These are phyloP conservation scores for Rhododendron williamsianum DNA, from an alignment of 148 eudicot genomes.

Conservation along the genomic window DNA sequence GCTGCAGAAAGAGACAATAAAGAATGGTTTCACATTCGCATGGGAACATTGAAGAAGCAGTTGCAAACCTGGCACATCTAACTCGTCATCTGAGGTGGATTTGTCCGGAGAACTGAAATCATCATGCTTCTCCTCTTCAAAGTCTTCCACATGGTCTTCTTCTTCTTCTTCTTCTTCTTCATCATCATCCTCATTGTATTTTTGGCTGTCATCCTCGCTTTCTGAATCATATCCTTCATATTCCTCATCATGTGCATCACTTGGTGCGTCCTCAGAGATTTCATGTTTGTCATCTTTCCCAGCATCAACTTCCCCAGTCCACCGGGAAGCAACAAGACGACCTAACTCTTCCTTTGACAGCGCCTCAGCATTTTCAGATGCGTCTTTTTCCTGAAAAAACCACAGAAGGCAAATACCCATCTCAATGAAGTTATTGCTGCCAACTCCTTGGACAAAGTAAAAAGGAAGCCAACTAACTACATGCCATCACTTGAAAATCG, in stretches of 20 bases:
- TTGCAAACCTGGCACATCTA: conserved; percentile 46
- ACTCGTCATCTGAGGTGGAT: conserved; percentile 69
- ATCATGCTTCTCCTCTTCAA: conserved; percentile 46
- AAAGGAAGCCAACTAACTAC: neutral
- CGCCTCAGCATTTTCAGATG: conserved; percentile 47
- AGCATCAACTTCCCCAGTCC: conserved; percentile 51
- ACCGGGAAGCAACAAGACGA: conserved; percentile 89
- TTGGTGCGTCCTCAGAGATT: conserved; percentile 36
- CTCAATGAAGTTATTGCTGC: conserved; percentile 1
- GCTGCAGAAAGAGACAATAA: conserved; percentile 1
- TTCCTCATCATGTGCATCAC: conserved; percentile 55
- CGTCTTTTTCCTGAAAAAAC: conserved; percentile 37
- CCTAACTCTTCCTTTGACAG: conserved; percentile 92
- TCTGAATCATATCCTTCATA: conserved; percentile 73
- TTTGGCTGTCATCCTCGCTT: conserved; percentile 50
- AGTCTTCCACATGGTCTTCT: conserved; percentile 32
- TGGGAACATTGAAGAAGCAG: neutral
- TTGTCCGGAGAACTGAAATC: conserved; percentile 50
- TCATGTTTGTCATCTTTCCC: conserved; percentile 26
- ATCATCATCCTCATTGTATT: conserved; percentile 52
- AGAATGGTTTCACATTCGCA: neutral
- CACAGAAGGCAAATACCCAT: neutral
- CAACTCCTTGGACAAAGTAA: neutral
- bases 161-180: conserved; percentile 46
- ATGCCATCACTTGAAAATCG: neutral